Evolutionary conservation across 2,329 filamentous ascomycete species (phyloP).

Genomic region (Cytospora piceae): DNA sequence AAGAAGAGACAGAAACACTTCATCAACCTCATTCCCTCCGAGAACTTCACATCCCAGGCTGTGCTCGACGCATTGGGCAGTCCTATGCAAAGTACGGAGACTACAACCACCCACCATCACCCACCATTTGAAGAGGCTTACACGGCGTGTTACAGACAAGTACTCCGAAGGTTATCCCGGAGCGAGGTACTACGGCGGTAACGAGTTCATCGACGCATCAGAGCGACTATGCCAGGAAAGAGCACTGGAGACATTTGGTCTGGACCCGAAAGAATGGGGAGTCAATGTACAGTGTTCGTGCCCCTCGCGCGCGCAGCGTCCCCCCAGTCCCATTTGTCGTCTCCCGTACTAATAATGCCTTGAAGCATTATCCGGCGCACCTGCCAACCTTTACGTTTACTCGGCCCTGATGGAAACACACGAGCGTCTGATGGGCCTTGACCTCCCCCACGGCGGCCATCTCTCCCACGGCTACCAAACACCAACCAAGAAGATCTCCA

Average conservation of each 20-base stretch:
- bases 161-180: conserved; percentile 99
- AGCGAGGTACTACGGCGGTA: conserved; percentile 94
- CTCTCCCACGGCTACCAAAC: conserved; percentile 97
- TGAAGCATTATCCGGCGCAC: conserved; percentile 73
- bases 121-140: conserved; percentile 38
- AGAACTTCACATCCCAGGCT: conserved; percentile 94
- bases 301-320: not conserved
- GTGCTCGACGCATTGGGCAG: conserved; percentile 90
- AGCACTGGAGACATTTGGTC: conserved; percentile 82
- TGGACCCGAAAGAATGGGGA: conserved; percentile 88
- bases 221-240: conserved; percentile 89
- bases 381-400: conserved; percentile 88
- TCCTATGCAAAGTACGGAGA: conserved; percentile 81
- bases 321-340: conserved; percentile 12
- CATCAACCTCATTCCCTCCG: conserved; percentile 94
- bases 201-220: conserved; percentile 91
- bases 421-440: conserved; percentile 94
- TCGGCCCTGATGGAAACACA: conserved; percentile 91
- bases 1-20: conserved; percentile 97
- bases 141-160: conserved; percentile 66
- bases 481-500: conserved; percentile 92
- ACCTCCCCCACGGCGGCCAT: conserved; percentile 94
- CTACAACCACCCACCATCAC: conserved; percentile 6
- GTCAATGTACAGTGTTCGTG: conserved; percentile 87
- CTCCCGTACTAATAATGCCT: conserved; percentile 30